These are phyloP conservation scores for Euphrasia arctica DNA, from an alignment of 305 asterid species.

Conservation along the genomic window DNA sequence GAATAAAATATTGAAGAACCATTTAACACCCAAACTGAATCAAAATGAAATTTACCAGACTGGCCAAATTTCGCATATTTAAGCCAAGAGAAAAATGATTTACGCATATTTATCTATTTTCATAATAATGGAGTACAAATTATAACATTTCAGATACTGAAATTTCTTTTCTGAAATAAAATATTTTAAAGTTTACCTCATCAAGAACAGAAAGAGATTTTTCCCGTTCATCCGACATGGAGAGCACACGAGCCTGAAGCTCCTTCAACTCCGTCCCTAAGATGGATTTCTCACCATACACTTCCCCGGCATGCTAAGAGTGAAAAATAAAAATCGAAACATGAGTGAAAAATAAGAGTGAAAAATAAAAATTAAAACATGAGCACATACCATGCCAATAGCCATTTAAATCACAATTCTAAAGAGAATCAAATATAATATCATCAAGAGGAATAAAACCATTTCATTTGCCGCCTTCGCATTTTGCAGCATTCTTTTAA, in stretches of 20 bases:
- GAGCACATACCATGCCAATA: background rate
- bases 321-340: conserved; percentile 21
- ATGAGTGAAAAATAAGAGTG: too few relatives aligned
- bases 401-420: background rate
- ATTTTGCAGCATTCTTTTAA: conserved; percentile 48
- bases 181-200: conserved; percentile 46
- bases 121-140: too few relatives aligned
- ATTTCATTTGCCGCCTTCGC: conserved; percentile 79
- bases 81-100: too few relatives aligned
- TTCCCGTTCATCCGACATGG: conserved; percentile 73
- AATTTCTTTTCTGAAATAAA: background rate
- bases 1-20: too few relatives aligned
- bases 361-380: too few relatives aligned
- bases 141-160: too few relatives aligned
- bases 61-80: too few relatives aligned
- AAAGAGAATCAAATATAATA: conserved; percentile 6
- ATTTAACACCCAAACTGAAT: too few relatives aligned
- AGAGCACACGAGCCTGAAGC: conserved; percentile 79
- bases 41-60: too few relatives aligned
- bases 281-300: conserved; percentile 87
- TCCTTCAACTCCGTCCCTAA: conserved; percentile 83
- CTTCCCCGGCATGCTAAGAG: conserved; percentile 83
- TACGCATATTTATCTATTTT: too few relatives aligned
- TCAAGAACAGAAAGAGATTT: conserved; percentile 57
- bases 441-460: conserved; percentile 41